Base-by-base conservation (phyloP, 2,329 filamentous ascomycete species). In the Botrytis medusae region DNA sequence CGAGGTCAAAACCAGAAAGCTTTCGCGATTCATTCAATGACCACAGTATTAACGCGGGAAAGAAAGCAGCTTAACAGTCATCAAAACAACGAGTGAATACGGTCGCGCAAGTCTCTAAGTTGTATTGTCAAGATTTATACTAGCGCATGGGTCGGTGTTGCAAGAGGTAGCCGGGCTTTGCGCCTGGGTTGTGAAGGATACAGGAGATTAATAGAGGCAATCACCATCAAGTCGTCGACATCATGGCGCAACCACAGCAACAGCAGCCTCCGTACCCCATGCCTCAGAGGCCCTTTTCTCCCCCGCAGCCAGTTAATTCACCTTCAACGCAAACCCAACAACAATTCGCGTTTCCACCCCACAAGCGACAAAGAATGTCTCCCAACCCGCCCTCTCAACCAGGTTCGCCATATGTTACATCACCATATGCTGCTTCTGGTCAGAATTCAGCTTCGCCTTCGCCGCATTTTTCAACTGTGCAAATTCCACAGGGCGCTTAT, bases 281-380 rank as follows among this genome's bases (percentile, higher is more conserved):
- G 77, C 84, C 86, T 69, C 85, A 86, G 72, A 86, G 86, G 77
- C 83, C 86, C 71, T 93, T 89, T 82, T 91, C 90, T 75, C 89
- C 89, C 77, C 90, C 88, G 73, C 86, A 86, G 67, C 86, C 87
- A 51, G 48, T 57, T 29, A 62, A 44, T 37, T 87, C 90, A 37
- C 91, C 91, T 37, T 90, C 91, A 62, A 87, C 85, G 68, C 84
- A 87, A 34, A 85, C 86, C 86, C 87, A 88, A 76, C 87, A 88
- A 75, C 83, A 86, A 62, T 91, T 83, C 78, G 80, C 82, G 74
- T 88, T 91, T 67, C 92, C 92, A 67, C 90, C 93, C 25, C 89
- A 88, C 74, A 95, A 96, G 84, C 88, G 92, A 81, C 91, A 88
- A 81, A 91, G 89, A 73, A 84, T 93, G 65, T 93, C 91, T 40